Base-by-base conservation (phyloP, 1,284 basidiomycete genomes). In the Inonotus obliquus region DNA sequence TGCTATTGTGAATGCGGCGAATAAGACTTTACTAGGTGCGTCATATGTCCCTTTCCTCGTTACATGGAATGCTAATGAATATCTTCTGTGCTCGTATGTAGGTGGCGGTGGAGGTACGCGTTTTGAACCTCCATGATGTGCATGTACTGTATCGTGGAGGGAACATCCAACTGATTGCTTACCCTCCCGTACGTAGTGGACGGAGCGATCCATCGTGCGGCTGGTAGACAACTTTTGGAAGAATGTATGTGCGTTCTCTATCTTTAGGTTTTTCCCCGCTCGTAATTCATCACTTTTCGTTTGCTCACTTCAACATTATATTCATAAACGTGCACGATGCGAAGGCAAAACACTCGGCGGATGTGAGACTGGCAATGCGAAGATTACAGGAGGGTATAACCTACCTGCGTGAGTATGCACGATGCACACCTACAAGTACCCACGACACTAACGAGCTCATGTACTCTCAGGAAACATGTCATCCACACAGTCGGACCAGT, bases 401-500 rank as follows among this genome's bases (percentile, higher is more conserved):
- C 78, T 92, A 48, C 87, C 88, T 57, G 77, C 87, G 89, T 91
- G 64, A 64, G 83, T 79, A 45, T 29, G n/a, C 55, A 47, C 47
- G 48, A 38, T 17, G n/a, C 19, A 21, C 10, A 60, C 65, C 41
- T 41, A 53, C 10, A 37, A 23, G n/a, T 32, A 4, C 27, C 13
- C 6, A 27, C 29, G n/a, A 25, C 27, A 7, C 27, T n/a, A 13
- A 14, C 25, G 47, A 71, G 32, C 32, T 32, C 4, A 32, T 32
- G 32, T 32, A 9, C 4, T 32, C 57, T 68, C 76, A 82, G 89
- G 19, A 84, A 82, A 61, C 80, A 87, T 65, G 79, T 98, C 60
- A 92, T 97, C 19, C 96, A 98, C 69, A 87, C 96, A 1, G 95
- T 97, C 25, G 96, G 96, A 10, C 94, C 94, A 0, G 73, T 94